Evolutionary conservation across 306 rosid genomes (phyloP), one percentile per base, ranked within the genome.

Genomic region (Ochetophila trinervis): DNA sequence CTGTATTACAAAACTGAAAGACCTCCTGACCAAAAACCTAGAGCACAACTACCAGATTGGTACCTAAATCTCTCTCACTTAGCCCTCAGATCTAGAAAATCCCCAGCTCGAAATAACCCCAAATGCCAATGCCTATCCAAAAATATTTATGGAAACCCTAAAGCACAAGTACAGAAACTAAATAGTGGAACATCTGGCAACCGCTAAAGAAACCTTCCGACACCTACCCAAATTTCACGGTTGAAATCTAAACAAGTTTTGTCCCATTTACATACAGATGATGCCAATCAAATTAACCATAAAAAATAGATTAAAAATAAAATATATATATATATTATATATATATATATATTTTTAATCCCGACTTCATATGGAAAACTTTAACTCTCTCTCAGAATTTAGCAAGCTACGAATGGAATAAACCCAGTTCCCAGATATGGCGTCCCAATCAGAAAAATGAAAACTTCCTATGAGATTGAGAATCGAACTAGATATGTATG

Each of bases 1-100:
- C 76, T 65, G 27, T 32, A 73, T 24, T 9, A 67, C 57, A 63
- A 68, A 68, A 65, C 40, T 76, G 48, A 24, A 27, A 59, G 62
- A 74, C 62, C 60, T 72, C 17, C 22, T 69, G 76, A 68, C 50
- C 37, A 9, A 66, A 71, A 74, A 53, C 48, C 62, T 67, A 71
- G 53, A 60, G 19, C 53, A 60, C 58, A 67, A 62, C 57, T 57
- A 21, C 65, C 68, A 84, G 60, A 58, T 45, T 30, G 71, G 36
- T 73, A 40, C 32, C 66, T 63, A 27, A 70, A 58, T 66, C 64
- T 65, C 73, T 74, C 59, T 72, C 68, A 62, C 36, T 66, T 27
- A 57, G 37, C 49, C 63, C 77, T 81, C 85, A 81, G 88, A 90
- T 85, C 88, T 73, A 74, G 66, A 32, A 61, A 60, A 56, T 34